Evolutionary conservation across 2,329 filamentous ascomycete genomes (phyloP).

Genomic region (Venturiaceae sp.): DNA sequence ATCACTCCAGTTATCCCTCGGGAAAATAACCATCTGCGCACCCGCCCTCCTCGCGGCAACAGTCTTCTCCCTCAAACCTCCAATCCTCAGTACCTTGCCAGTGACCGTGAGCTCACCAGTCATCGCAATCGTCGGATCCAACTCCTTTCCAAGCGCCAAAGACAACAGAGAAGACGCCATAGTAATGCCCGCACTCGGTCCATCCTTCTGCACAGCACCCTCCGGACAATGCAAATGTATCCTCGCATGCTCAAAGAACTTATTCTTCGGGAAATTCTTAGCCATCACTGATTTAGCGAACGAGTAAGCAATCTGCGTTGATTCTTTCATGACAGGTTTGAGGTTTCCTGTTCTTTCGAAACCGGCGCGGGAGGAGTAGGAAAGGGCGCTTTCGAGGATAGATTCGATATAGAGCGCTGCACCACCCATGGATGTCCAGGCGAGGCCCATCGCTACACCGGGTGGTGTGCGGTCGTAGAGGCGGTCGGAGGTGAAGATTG

Average conservation of each 20-base stretch:
- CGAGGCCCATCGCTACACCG: conserved; percentile 94
- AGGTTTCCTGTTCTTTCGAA: conserved; percentile 92
- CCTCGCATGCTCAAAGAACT: conserved; percentile 92
- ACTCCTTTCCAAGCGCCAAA: conserved; percentile 65
- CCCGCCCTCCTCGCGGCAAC: conserved; percentile 88
- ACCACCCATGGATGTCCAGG: conserved; percentile 96
- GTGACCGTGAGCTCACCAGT: conserved; percentile 95
- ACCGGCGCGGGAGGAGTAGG: conserved; percentile 61
- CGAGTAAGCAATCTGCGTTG: conserved; percentile 87
- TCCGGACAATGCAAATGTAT: conserved; percentile 95
- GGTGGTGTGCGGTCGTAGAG: conserved; percentile 89
- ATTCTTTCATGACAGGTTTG: conserved; percentile 97
- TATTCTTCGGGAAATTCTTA: conserved; percentile 75
- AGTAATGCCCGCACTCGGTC: conserved; percentile 71
- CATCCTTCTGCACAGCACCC: conserved; percentile 92
- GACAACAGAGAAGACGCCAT: conserved; percentile 94
- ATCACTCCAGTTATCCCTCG: conserved; percentile 88
- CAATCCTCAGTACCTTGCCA: conserved; percentile 91
- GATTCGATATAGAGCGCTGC: conserved; percentile 96
- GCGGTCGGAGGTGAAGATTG: conserved; percentile 89
- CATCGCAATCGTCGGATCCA: conserved; percentile 90
- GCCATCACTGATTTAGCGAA: conserved; percentile 88
- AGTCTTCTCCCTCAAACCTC: conserved; percentile 91
- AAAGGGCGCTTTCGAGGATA: conserved; percentile 77
- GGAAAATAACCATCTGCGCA: conserved; percentile 90